These are phyloP conservation scores for Letharia columbiana DNA, from an alignment of 495 filamentous ascomycete species.

Conservation along the genomic window DNA sequence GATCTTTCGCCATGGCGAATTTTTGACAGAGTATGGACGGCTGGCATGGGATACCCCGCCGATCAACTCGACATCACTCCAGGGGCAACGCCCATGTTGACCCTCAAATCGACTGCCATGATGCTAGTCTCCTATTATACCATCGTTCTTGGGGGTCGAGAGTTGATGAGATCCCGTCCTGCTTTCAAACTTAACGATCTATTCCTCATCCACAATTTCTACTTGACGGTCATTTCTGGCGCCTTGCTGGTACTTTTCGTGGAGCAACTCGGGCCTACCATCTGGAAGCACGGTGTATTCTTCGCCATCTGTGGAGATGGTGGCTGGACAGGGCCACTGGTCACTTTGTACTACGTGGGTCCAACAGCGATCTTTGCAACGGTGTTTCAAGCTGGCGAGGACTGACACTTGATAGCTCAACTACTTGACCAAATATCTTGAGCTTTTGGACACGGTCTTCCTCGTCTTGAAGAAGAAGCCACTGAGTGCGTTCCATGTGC, in stretches of 20 bases:
- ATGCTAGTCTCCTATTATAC: slow-evolving; percentile 44
- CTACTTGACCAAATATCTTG: slow-evolving; percentile 77
- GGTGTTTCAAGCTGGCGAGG: neutral
- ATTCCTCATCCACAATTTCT: slow-evolving; percentile 77
- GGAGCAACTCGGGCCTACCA: slow-evolving; percentile 62
- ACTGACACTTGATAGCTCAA: slow-evolving; percentile 51
- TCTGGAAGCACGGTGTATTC: slow-evolving; percentile 61
- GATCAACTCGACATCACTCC: slow-evolving; percentile 61
- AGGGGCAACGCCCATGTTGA: slow-evolving; percentile 63
- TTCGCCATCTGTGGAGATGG: slow-evolving; percentile 61
- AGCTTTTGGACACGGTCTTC: slow-evolving; percentile 74
- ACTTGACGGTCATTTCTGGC: slow-evolving; percentile 62
- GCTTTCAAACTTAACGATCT: slow-evolving; percentile 58
- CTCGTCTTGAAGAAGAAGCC: slow-evolving; percentile 84
- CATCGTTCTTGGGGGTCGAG: slow-evolving; percentile 61
- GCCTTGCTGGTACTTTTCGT: slow-evolving; percentile 60
- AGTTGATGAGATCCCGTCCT: slow-evolving; percentile 60
- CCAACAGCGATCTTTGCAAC: neutral
- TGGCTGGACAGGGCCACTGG: slow-evolving; percentile 71
- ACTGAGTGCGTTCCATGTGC: slow-evolving; percentile 41
- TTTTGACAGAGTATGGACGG: slow-evolving; percentile 16
- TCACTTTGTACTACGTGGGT: slow-evolving; percentile 72
- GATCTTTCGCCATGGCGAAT: slow-evolving; percentile 21
- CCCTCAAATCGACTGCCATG: slow-evolving; percentile 53
- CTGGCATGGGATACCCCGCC: slow-evolving; percentile 43